Conservation (phyloP, 345 rosid species). For the Populus alba region DNA sequence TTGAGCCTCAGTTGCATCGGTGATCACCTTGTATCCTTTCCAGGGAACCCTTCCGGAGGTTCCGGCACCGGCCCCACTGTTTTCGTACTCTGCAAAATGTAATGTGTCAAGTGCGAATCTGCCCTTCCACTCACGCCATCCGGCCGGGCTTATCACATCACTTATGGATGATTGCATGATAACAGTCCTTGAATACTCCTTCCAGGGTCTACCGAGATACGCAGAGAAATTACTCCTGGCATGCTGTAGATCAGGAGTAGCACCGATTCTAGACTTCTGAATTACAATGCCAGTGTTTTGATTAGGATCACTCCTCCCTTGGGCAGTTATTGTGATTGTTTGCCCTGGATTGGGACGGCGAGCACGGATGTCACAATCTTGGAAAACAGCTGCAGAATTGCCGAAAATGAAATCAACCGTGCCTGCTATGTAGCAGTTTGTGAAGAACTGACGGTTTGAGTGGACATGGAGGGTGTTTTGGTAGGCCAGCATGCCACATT, state of each 20-base stretch:
- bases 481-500: slow-evolving; percentile 66
- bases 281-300: slow-evolving; percentile 94
- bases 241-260: slow-evolving; percentile 56
- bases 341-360: slow-evolving; percentile 78
- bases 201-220: slow-evolving; percentile 90
- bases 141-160: slow-evolving; percentile 58
- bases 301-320: slow-evolving; percentile 76
- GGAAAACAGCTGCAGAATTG: slow-evolving; percentile 55
- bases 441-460: slow-evolving; percentile 66
- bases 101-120: slow-evolving; percentile 60
- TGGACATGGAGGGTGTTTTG: slow-evolving; percentile 79
- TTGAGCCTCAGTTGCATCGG: slow-evolving; percentile 55
- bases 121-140: slow-evolving; percentile 83
- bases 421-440: slow-evolving; percentile 60
- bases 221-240: slow-evolving; percentile 61
- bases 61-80: slow-evolving; percentile 69
- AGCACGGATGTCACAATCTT: slow-evolving; percentile 86
- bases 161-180: slow-evolving; percentile 69
- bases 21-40: slow-evolving; percentile 65
- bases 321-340: slow-evolving; percentile 94
- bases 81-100: slow-evolving; percentile 65
- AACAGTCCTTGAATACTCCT: slow-evolving; percentile 78
- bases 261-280: slow-evolving; percentile 76
- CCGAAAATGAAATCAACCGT: slow-evolving; percentile 89
- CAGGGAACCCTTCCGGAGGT: slow-evolving; percentile 69